A percentile compares a stretch with the other conserved stretches of the same genome.
These are phyloP conservation scores for Cercophora samala DNA, from an alignment of 495 filamentous ascomycete genomes.

Conservation along the genomic window DNA sequence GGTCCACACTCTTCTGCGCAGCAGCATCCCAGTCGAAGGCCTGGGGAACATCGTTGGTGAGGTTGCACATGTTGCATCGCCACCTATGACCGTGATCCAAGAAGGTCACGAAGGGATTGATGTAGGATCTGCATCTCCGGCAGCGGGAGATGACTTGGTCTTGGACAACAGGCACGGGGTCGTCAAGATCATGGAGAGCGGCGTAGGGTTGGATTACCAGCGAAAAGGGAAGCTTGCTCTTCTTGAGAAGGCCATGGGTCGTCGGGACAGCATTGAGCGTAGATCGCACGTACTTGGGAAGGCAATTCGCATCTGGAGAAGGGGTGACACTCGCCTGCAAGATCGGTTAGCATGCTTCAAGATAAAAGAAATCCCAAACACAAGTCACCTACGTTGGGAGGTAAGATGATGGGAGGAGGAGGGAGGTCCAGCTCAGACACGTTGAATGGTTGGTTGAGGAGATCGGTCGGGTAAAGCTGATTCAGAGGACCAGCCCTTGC, in stretches of 20 bases:
- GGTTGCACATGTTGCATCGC: constrained; percentile 99
- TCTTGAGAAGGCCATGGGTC: constrained; percentile 87
- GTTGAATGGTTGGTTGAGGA: constrained; percentile 89
- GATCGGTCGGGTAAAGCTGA: constrained; percentile 85
- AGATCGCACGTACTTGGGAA: constrained; percentile 90
- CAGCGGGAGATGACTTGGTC: constrained; percentile 98
- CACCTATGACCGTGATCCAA: constrained; percentile 95
- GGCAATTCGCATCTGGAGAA: constrained; percentile 87
- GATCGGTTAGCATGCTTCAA: constrained; percentile 26
- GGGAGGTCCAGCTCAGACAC: constrained; percentile 88
- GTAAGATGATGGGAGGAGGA: constrained; percentile 85
- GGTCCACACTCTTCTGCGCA: constrained; percentile 81
- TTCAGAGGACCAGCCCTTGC: constrained; percentile 63
- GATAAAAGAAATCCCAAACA: neutral
- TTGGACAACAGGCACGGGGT: constrained; percentile 83
- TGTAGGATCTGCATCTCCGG: constrained; percentile 91
- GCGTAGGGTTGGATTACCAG: constrained; percentile 94
- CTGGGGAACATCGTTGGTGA: constrained; percentile 97
- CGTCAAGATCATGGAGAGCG: constrained; percentile 87
- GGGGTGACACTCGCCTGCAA: constrained; percentile 83
- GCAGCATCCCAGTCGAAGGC: constrained; percentile 97
- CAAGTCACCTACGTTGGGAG: constrained; percentile 73
- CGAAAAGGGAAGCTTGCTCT: constrained; percentile 91
- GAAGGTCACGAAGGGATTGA: constrained; percentile 96
- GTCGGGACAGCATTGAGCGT: constrained; percentile 92